A percentile compares a stretch with the other conserved stretches of the same genome.
These are phyloP conservation scores for Arctium minus DNA, from an alignment of 129 eudicot genomes.

Conservation along the genomic window DNA sequence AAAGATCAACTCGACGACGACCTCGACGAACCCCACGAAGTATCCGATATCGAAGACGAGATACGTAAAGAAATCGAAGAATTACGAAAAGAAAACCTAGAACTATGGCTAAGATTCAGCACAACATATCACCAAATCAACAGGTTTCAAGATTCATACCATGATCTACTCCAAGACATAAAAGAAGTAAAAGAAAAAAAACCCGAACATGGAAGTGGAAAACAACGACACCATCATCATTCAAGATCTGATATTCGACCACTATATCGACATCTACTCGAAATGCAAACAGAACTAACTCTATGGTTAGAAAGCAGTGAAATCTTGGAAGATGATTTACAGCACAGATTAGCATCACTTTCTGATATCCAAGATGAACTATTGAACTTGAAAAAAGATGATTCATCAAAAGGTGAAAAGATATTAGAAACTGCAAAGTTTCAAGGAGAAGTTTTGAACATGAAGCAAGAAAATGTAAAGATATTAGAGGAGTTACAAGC, in stretches of 20 bases:
- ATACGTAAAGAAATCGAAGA: slow-evolving; percentile 58
- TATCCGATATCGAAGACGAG: slow-evolving; percentile 43
- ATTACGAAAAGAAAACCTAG: slow-evolving; percentile 60
- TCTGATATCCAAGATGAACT: slow-evolving; percentile 54
- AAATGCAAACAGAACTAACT: slow-evolving; percentile 61
- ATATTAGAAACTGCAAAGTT: slow-evolving; percentile 55
- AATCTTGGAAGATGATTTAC: slow-evolving; percentile 58
- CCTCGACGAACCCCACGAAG: slow-evolving; percentile 20
- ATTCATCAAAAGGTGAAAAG: slow-evolving; percentile 5
- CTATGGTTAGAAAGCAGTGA: slow-evolving; percentile 61
- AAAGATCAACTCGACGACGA: not conserved
- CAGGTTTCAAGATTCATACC: slow-evolving; percentile 55
- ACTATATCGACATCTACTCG: slow-evolving; percentile 60
- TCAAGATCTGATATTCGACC: slow-evolving; percentile 46
- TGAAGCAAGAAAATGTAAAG: slow-evolving; percentile 71
- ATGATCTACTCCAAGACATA: slow-evolving; percentile 55
- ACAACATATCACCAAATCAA: slow-evolving; percentile 63
- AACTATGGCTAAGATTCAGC: slow-evolving; percentile 70
- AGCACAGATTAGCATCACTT: slow-evolving; percentile 54
- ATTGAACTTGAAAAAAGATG: slow-evolving; percentile 26
- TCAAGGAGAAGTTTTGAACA: slow-evolving; percentile 66
- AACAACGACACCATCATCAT: slow-evolving; percentile 7
- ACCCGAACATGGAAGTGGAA: slow-evolving; percentile 16
- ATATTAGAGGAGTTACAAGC: slow-evolving; percentile 50
- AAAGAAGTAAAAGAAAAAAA: slow-evolving; percentile 31